Evolutionary conservation across 2,329 filamentous ascomycete species (phyloP).

Genomic region (Aspergillus udagawae): DNA sequence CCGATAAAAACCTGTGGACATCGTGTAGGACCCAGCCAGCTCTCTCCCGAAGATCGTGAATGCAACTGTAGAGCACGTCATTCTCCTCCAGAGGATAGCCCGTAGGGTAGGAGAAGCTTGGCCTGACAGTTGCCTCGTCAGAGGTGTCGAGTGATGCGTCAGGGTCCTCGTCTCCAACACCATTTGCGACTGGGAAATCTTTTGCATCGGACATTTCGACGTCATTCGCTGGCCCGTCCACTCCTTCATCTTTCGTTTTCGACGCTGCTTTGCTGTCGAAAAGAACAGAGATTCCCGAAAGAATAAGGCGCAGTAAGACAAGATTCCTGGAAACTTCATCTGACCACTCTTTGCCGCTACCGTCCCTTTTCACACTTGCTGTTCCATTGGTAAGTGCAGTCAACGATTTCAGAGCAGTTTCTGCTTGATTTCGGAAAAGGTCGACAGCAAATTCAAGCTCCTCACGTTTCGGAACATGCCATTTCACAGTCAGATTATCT

Average conservation of each 20-base stretch:
- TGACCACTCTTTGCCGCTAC: conserved; percentile 98
- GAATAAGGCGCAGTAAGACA: conserved; percentile 79
- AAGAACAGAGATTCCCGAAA: conserved; percentile 83
- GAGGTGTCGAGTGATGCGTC: conserved; percentile 53
- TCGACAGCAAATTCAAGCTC: conserved; percentile 88
- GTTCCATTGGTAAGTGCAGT: conserved; percentile 75
- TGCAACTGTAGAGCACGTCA: conserved; percentile 64
- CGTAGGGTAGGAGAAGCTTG: conserved; percentile 82
- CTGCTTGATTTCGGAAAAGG: conserved; percentile 79
- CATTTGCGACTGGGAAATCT: conserved; percentile 20
- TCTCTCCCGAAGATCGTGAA: conserved; percentile 76
- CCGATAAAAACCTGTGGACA: conserved; percentile 77
- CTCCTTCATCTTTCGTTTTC: conserved; percentile 37
- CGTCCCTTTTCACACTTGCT: conserved; percentile 80
- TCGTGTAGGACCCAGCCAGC: conserved; percentile 76
- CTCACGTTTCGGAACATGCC: conserved; percentile 77
- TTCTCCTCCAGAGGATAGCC: conserved; percentile 72
- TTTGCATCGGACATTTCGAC: conserved; percentile 45
- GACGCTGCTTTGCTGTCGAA: conserved; percentile 78
- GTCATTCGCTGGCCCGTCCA: conserved; percentile 43
- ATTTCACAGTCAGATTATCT: conserved; percentile 74
- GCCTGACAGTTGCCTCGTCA: conserved; percentile 63
- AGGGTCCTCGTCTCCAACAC: conserved; percentile 35
- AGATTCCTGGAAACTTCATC: conserved; percentile 91
- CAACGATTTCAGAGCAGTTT: conserved; percentile 69